phyloP scores from a whole-genome alignment of 352 stramenopile species.

The Elongisporangium undulatum region DNA sequence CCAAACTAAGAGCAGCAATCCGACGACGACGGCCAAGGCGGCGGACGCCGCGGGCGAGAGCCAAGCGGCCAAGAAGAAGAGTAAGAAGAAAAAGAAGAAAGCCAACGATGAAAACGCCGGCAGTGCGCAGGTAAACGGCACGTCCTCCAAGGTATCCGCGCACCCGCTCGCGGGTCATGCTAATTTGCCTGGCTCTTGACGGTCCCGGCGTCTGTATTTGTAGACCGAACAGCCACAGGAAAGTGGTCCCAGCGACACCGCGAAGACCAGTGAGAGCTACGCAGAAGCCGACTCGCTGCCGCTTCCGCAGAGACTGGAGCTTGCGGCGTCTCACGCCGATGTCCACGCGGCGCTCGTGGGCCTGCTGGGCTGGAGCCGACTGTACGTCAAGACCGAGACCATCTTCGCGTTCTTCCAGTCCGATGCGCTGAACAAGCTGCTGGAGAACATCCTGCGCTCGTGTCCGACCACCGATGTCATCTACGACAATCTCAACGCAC shows the following conservation, averaged over 20 bases:
- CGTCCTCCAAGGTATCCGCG: not conserved
- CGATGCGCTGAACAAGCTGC: slow-evolving; percentile 49
- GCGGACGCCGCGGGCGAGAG: slow-evolving; percentile 12
- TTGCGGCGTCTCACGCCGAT: slow-evolving; percentile 60
- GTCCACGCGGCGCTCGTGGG: slow-evolving; percentile 69
- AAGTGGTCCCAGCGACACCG: not conserved
- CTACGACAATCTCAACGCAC: slow-evolving; percentile 48
- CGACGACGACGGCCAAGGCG: slow-evolving; percentile 17
- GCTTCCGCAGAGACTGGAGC: slow-evolving; percentile 50
- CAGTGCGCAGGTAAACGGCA: not conserved
- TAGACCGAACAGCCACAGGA: slow-evolving; percentile 1
- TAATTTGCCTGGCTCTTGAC: not conserved
- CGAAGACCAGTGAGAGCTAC: not conserved
- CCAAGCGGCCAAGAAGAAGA: slow-evolving; percentile 35
- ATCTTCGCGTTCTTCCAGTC: slow-evolving; percentile 71
- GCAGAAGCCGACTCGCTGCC: slow-evolving; percentile 27
- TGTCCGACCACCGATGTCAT: slow-evolving; percentile 24
- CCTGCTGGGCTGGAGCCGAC: slow-evolving; percentile 64
- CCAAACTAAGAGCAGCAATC: slow-evolving; percentile 16
- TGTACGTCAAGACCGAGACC: slow-evolving; percentile 60
- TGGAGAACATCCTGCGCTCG: slow-evolving; percentile 55
- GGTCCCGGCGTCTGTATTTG: not conserved
- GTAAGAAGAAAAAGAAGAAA: slow-evolving; percentile 19
- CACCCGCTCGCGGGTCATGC: not conserved
- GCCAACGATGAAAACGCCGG: slow-evolving; percentile 3